Evolutionary conservation across 1,284 basidiomycete species (phyloP).

Genomic region (Apiotrichum brassicae): DNA sequence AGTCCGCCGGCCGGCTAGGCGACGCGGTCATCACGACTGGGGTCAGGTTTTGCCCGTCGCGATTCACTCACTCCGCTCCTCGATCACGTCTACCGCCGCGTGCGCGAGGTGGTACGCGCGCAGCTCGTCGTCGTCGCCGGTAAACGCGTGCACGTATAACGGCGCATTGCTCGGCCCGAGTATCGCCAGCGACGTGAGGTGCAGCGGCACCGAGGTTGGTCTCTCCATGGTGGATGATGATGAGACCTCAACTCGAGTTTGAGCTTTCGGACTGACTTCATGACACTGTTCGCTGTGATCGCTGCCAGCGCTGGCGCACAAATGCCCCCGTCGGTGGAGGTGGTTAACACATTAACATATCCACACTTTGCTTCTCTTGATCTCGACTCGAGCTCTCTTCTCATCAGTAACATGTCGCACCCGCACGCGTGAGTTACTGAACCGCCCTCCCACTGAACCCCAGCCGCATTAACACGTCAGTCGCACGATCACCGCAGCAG

Average conservation of each 20-base stretch:
- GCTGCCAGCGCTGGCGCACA: too few relatives aligned
- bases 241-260: too few relatives aligned
- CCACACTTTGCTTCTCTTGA: not conserved
- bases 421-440: not conserved
- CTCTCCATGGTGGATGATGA: slow-evolving; percentile 26
- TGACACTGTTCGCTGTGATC: too few relatives aligned
- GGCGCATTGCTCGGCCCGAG: slow-evolving; percentile 42
- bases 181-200: slow-evolving; percentile 42
- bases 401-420: not conserved
- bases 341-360: not conserved
- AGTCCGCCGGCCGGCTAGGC: slow-evolving; percentile 41
- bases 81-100: slow-evolving; percentile 45
- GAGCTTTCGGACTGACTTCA: too few relatives aligned
- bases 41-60: not conserved
- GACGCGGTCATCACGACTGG: slow-evolving; percentile 42
- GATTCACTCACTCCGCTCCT: slow-evolving; percentile 42
- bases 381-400: too few relatives aligned
- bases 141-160: slow-evolving; percentile 45
- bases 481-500: not conserved
- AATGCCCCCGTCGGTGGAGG: not conserved
- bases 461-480: not conserved
- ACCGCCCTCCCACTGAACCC: not conserved
- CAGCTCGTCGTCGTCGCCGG: slow-evolving; percentile 38
- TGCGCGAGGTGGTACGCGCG: slow-evolving; percentile 45
- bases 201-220: slow-evolving; percentile 35